Evolutionary conservation across 2,329 filamentous ascomycete species (phyloP).

Genomic region (Thelonectria blattea): DNA sequence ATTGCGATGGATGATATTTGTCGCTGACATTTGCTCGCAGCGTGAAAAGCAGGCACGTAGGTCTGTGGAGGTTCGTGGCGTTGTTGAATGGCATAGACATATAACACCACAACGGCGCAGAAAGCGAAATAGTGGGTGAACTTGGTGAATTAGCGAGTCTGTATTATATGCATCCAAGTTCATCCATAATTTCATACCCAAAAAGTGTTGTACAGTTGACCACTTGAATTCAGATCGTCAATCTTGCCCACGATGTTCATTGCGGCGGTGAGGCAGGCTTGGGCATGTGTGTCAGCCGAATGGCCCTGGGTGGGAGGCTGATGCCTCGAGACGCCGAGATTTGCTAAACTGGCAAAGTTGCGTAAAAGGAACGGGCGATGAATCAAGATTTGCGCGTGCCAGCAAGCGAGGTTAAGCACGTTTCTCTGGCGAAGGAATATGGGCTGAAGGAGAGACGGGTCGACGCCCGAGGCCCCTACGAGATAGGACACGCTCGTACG

Average conservation of each 20-base stretch:
- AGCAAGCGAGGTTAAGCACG: slow-evolving; percentile 49
- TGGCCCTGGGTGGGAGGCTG: slow-evolving; percentile 34
- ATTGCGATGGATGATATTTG: slow-evolving; percentile 47
- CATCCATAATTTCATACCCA: slow-evolving; percentile 27
- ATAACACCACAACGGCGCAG: slow-evolving; percentile 51
- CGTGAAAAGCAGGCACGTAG: slow-evolving; percentile 42
- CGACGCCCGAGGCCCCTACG: slow-evolving; percentile 46
- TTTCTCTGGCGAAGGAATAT: slow-evolving; percentile 51
- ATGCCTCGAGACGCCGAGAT: slow-evolving; percentile 11
- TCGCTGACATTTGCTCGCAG: slow-evolving; percentile 48
- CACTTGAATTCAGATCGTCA: slow-evolving; percentile 31
- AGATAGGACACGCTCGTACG: slow-evolving; percentile 42
- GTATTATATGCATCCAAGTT: slow-evolving; percentile 46
- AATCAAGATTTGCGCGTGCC: slow-evolving; percentile 50
- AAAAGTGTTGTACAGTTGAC: slow-evolving; percentile 23
- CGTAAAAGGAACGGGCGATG: slow-evolving; percentile 47
- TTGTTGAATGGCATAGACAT: slow-evolving; percentile 52
- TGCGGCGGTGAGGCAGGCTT: slow-evolving; percentile 46
- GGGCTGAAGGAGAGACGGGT: slow-evolving; percentile 42
- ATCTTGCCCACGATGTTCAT: slow-evolving; percentile 48
- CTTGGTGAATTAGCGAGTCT: slow-evolving; percentile 25
- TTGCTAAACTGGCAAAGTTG: slow-evolving; percentile 39
- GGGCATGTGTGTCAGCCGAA: slow-evolving; percentile 28
- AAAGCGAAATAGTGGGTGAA: slow-evolving; percentile 50
- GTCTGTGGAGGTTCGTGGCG: slow-evolving; percentile 35